These are phyloP conservation scores for Diplocarpon rosae DNA, from an alignment of 2,329 filamentous ascomycete genomes.

Conservation along the genomic window DNA sequence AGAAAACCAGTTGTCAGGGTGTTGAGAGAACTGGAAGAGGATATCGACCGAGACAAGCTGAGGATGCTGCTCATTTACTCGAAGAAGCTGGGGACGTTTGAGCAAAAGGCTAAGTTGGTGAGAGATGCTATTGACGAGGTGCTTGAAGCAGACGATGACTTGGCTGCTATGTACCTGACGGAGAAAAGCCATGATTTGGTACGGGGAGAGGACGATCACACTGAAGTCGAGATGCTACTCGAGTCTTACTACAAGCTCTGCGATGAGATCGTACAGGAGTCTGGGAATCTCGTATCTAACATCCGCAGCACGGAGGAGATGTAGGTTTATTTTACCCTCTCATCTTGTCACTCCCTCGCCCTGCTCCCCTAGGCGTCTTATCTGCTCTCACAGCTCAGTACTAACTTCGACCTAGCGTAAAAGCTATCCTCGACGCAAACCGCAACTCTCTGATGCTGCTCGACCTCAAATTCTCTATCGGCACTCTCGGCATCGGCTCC, in stretches of 20 bases:
- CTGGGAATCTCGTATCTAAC: slow-evolving; percentile 81
- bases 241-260: slow-evolving; percentile 97
- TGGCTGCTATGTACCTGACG: slow-evolving; percentile 89
- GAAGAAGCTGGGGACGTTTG: slow-evolving; percentile 92
- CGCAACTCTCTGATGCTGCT: slow-evolving; percentile 96
- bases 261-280: slow-evolving; percentile 94
- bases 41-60: slow-evolving; percentile 91
- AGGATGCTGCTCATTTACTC: slow-evolving; percentile 84
- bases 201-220: slow-evolving; percentile 75
- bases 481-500: slow-evolving; percentile 85
- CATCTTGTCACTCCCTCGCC: background rate
- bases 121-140: slow-evolving; percentile 91
- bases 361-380: too few relatives aligned
- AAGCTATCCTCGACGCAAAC: slow-evolving; percentile 94
- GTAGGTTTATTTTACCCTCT: slow-evolving; percentile 39
- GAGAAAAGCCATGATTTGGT: slow-evolving; percentile 69
- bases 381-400: too few relatives aligned
- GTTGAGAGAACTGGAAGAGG: slow-evolving; percentile 82
- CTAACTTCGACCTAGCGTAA: slow-evolving; percentile 48
- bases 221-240: slow-evolving; percentile 91
- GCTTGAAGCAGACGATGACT: slow-evolving; percentile 89
- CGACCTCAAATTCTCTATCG: slow-evolving; percentile 91
- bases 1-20: slow-evolving; percentile 86
- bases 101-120: slow-evolving; percentile 90
- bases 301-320: slow-evolving; percentile 99